Evolutionary conservation across 805 yeast species (phyloP), one percentile per base, ranked within the genome.

Genomic region (Candida qinlingensis): DNA sequence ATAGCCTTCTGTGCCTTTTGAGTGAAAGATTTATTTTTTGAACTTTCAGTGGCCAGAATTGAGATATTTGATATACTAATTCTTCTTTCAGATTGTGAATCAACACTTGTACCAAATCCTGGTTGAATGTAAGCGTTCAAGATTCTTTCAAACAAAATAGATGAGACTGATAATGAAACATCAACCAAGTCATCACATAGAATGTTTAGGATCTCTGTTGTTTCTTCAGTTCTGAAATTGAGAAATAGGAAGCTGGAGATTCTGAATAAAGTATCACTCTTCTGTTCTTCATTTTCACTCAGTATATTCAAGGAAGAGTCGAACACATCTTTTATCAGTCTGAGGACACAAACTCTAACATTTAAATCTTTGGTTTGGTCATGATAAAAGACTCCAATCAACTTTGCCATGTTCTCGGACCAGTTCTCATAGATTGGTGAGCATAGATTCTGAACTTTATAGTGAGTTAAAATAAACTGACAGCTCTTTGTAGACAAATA

Each of bases 381-480:
- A 57, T 63, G 59, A 57, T 68, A 74, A 56, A 77, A 81, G 6
- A 69, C 65, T n/a, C 69, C 65, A 35, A 83, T 61, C 3, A 84
- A 54, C 31, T 64, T 61, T 6, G 62, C 60, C 38, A 79, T 66
- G 52, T 78, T 77, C 3, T 64, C 69, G 42, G 66, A 65, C 87
- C 90, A 84, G 7, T 70, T 62, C 0, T 74, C 67, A 31, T 75
- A 64, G 6, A 81, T 60, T 9, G 80, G 76, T 3, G 81, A 71
- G 57, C 91, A 84, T 31, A 74, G 58, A 46, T 75, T 72, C 45
- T 77, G 77, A 10, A 70, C 67, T 4, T 66, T 64, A 59, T 79
- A 82, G 54, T 67, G 74, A 3, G 68, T 63, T 29, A 85, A 60
- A 4, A 85, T 72, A 45, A 68, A 71, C 5, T 63, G 54, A n/a